Evolutionary conservation across 306 rosid genomes (phyloP).

Genomic region (Albizia julibrissin): DNA sequence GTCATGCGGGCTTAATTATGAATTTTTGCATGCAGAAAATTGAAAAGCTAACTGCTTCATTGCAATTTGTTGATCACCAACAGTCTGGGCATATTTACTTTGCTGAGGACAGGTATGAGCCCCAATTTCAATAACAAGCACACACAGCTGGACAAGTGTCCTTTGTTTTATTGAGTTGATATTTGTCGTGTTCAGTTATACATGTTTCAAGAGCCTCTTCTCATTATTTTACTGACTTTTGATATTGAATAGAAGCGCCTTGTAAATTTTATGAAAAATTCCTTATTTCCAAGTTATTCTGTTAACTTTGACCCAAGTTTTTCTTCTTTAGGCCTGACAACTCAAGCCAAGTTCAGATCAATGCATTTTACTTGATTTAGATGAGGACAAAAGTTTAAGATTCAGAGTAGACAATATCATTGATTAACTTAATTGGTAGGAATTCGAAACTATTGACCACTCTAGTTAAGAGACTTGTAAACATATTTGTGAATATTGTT

Average conservation of each 20-base stretch:
- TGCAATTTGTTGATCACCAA: slow-evolving; percentile 60
- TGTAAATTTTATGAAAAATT: background rate
- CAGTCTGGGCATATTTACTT: slow-evolving; percentile 58
- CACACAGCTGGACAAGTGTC: background rate
- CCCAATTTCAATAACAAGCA: background rate
- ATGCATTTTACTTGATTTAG: slow-evolving; percentile 5
- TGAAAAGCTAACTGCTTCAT: slow-evolving; percentile 65
- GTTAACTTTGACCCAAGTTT: background rate
- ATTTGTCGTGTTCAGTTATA: background rate
- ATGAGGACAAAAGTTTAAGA: background rate
- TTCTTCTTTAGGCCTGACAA: background rate
- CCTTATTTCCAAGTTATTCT: background rate
- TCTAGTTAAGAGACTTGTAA: too few relatives aligned
- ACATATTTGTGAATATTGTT: too few relatives aligned
- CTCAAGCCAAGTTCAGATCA: background rate
- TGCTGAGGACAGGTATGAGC: slow-evolving; percentile 74
- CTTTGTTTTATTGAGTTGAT: background rate
- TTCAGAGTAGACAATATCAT: too few relatives aligned
- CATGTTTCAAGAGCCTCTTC: background rate
- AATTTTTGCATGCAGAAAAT: slow-evolving; percentile 54
- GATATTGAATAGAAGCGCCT: background rate
- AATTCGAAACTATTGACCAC: too few relatives aligned
- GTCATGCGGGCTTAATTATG: background rate
- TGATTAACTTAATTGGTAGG: too few relatives aligned
- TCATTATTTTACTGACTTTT: background rate